These are phyloP conservation scores for Aspergillus phoenicis DNA, from an alignment of 2,329 filamentous ascomycete genomes.

Conservation along the genomic window DNA sequence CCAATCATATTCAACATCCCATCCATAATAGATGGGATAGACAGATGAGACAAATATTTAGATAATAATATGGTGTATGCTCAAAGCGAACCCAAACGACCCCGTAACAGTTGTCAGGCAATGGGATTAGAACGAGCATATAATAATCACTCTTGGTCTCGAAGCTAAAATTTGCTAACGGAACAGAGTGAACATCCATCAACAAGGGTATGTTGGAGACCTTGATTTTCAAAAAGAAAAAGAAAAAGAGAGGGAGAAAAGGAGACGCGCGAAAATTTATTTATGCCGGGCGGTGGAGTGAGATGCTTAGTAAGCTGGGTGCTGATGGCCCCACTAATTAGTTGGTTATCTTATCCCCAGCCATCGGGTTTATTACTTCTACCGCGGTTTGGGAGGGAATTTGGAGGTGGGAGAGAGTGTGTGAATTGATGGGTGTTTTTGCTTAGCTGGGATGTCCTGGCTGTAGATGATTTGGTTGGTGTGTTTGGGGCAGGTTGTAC, in stretches of 20 bases:
- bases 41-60: slow-evolving; percentile 1
- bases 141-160: slow-evolving; percentile 45
- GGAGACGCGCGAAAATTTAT: slow-evolving; percentile 23
- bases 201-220: slow-evolving; percentile 52
- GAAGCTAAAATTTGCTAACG: slow-evolving; percentile 45
- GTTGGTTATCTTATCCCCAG: too few species aligned
- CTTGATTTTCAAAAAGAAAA: slow-evolving; percentile 36
- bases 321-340: too few species aligned
- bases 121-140: slow-evolving; percentile 49
- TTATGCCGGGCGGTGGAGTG: slow-evolving; percentile 14
- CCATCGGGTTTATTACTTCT: too few species aligned
- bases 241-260: slow-evolving; percentile 27
- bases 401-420: too few species aligned
- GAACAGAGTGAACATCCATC: slow-evolving; percentile 37
- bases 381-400: too few species aligned
- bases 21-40: too few species aligned
- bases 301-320: slow-evolving; percentile 17
- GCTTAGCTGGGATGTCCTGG: too few species aligned
- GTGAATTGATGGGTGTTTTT: too few species aligned
- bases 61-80: slow-evolving; percentile 37
- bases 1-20: background rate
- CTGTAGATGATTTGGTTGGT: too few species aligned
- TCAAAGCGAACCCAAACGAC: slow-evolving; percentile 50
- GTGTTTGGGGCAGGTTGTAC: too few species aligned
- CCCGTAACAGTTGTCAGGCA: slow-evolving; percentile 32